A percentile compares a stretch with the other conserved stretches of the same genome.
phyloP scores from a whole-genome alignment of 805 yeast species.

The Cyberlindnera euphorbiiphila region DNA sequence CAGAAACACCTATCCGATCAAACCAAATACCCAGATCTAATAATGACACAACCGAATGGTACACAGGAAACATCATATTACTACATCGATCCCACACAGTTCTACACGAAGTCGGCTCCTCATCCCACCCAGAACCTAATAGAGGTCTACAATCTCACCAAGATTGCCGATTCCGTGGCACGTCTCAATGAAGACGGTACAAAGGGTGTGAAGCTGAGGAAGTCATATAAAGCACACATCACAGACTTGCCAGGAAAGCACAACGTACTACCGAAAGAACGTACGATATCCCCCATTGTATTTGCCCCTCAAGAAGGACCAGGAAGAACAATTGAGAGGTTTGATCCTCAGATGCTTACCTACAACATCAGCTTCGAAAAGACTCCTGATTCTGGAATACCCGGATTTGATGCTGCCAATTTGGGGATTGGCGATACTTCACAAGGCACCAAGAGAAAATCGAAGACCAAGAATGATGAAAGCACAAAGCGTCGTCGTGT shows the following conservation, averaged over 20 bases:
- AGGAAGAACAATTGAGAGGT: constrained; percentile 44
- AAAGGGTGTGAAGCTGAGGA: constrained; percentile 87
- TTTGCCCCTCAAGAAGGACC: constrained; percentile 31
- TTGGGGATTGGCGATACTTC: constrained; percentile 50
- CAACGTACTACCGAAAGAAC: constrained; percentile 48
- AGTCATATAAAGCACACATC: constrained; percentile 92
- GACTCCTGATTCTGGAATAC: constrained; percentile 65
- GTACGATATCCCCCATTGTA: constrained; percentile 36
- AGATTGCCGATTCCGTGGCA: constrained; percentile 75
- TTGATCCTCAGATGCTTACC: constrained; percentile 46
- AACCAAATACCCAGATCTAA: neutral
- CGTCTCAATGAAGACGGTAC: constrained; percentile 84
- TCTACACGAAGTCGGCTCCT: constrained; percentile 44
- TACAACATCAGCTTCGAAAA: constrained; percentile 57
- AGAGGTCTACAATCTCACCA: constrained; percentile 60
- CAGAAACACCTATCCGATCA: neutral
- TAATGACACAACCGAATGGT: constrained; percentile 15
- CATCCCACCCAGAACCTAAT: constrained; percentile 74
- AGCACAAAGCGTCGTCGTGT: constrained; percentile 28
- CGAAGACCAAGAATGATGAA: constrained; percentile 33
- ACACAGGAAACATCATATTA: constrained; percentile 31
- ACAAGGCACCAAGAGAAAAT: constrained; percentile 34
- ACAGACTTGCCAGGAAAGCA: constrained; percentile 81
- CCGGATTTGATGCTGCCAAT: constrained; percentile 68
- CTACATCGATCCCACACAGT: constrained; percentile 35